These are phyloP conservation scores for Coleophoma eucalyptorum DNA, from an alignment of 2,329 filamentous ascomycete species.

Conservation along the genomic window DNA sequence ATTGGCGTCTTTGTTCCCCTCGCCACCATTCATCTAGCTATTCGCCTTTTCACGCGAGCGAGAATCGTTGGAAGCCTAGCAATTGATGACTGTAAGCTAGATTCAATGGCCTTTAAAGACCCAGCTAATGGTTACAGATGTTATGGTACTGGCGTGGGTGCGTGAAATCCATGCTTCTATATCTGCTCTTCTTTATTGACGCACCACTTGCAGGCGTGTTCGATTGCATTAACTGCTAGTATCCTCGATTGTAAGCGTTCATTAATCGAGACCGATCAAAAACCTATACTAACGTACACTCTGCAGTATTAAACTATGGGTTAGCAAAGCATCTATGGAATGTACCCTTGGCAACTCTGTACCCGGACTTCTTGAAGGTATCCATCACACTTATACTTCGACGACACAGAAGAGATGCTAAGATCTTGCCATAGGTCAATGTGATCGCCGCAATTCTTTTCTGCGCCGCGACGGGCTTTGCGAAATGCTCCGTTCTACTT, in stretches of 20 bases:
- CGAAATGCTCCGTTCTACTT: slow-evolving; percentile 22
- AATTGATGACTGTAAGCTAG: slow-evolving; percentile 14
- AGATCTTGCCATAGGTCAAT: slow-evolving; percentile 9
- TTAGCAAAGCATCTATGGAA: slow-evolving; percentile 18
- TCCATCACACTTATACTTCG: background rate
- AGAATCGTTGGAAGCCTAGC: slow-evolving; percentile 10
- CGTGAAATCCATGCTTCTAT: no score
- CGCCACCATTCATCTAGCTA: background rate
- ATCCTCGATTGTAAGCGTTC: background rate
- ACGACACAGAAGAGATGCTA: background rate
- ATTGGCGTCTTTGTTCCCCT: background rate
- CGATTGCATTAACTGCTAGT: background rate
- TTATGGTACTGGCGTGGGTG: background rate
- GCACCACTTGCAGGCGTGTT: background rate
- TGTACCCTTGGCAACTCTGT: slow-evolving; percentile 10
- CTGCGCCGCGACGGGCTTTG: slow-evolving; percentile 16
- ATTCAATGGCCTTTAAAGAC: background rate
- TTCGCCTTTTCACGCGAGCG: slow-evolving; percentile 13
- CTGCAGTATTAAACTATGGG: slow-evolving; percentile 15
- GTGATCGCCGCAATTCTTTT: slow-evolving; percentile 16
- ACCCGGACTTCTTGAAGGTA: slow-evolving; percentile 5
- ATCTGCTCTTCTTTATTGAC: no score
- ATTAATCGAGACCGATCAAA: background rate
- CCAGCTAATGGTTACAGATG: background rate
- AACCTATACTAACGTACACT: background rate